Evolutionary conservation across 1,284 basidiomycete species (phyloP).

Genomic region (Termitomyces sp.): DNA sequence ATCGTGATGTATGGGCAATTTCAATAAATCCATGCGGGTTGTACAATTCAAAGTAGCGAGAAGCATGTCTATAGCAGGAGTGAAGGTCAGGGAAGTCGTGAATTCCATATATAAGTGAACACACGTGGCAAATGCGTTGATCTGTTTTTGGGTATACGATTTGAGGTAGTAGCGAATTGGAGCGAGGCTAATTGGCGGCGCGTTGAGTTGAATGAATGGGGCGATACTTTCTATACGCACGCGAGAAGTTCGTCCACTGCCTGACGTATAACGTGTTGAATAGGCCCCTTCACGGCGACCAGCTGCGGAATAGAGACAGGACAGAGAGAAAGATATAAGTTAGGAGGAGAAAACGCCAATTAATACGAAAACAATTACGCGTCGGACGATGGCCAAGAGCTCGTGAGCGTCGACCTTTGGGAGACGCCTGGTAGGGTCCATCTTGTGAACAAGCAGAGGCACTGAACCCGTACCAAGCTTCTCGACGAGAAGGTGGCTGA

Average conservation of each 20-base stretch:
- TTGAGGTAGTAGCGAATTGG: constrained; percentile 71
- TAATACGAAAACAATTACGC: constrained; percentile 49
- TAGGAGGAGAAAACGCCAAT: constrained; percentile 21
- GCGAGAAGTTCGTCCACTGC: constrained; percentile 70
- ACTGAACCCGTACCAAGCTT: constrained; percentile 73
- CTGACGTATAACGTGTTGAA: constrained; percentile 52
- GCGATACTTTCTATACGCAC: constrained; percentile 41
- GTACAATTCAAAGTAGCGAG: constrained; percentile 82
- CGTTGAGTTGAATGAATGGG: constrained; percentile 14
- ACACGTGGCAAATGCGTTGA: constrained; percentile 85
- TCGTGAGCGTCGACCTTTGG: constrained; percentile 66
- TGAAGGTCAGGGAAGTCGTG: constrained; percentile 23
- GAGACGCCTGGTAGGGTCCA: constrained; percentile 68
- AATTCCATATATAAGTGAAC: constrained; percentile 23
- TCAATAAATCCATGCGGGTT: constrained; percentile 78
- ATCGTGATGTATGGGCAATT: constrained; percentile 82
- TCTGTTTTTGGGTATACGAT: constrained; percentile 69
- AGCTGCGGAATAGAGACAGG: constrained; percentile 37
- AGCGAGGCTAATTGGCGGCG: constrained; percentile 43
- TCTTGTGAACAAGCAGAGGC: constrained; percentile 79
- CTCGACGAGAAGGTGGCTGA: constrained; percentile 79
- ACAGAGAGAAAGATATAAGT: constrained; percentile 26
- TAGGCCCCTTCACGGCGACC: constrained; percentile 47
- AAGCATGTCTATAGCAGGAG: constrained; percentile 60
- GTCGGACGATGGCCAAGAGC: constrained; percentile 65